Conservation (phyloP, 2,329 filamentous ascomycete genomes). For the Hymenotorrendiella dingleyae region DNA sequence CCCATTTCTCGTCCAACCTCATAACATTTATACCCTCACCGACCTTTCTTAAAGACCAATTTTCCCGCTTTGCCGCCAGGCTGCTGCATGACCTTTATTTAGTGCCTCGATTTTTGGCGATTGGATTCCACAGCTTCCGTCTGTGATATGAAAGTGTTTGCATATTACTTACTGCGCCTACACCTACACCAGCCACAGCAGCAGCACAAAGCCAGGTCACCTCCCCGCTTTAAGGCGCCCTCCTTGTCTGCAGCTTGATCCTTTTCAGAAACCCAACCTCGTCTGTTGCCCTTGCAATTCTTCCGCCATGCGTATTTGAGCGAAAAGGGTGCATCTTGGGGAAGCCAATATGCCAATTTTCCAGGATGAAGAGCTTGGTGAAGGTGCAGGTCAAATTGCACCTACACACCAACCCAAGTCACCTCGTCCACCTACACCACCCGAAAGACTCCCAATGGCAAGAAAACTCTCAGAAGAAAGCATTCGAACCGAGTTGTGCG, state of each 20-base stretch:
- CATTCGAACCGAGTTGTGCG: conserved; percentile 54
- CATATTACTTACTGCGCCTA: no score
- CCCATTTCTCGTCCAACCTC: background rate
- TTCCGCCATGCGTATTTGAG: conserved; percentile 20
- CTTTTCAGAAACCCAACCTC: no score
- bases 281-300: conserved; percentile 9
- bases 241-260: conserved; percentile 3
- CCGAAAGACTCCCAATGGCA: conserved; percentile 14
- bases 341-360: conserved; percentile 50
- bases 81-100: conserved; percentile 1
- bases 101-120: background rate
- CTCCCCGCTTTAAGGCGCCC: conserved; percentile 19
- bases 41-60: background rate
- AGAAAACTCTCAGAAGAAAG: conserved; percentile 52
- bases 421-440: conserved; percentile 16
- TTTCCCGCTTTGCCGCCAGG: background rate
- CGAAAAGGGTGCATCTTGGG: conserved; percentile 13
- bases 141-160: conserved; percentile 15
- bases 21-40: background rate
- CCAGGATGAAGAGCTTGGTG: conserved; percentile 42
- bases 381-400: conserved; percentile 18
- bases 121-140: conserved; percentile 7
- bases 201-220: conserved; percentile 4
- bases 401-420: conserved; percentile 17
- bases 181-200: conserved; percentile 3